These are phyloP conservation scores for Verruconis gallopava DNA, from an alignment of 2,329 filamentous ascomycete species.

Conservation along the genomic window DNA sequence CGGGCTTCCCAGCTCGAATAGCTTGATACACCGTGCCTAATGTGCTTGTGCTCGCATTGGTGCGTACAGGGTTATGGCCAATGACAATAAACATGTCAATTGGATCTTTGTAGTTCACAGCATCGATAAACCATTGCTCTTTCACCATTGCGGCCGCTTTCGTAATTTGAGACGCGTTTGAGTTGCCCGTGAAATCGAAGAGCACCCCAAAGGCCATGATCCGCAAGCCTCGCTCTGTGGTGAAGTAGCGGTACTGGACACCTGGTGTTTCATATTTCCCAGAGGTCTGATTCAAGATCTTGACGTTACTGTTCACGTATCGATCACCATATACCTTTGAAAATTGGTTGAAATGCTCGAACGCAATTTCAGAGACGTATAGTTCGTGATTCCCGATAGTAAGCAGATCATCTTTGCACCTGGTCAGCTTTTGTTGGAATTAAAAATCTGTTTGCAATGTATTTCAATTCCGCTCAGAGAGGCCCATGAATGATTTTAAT, in stretches of 20 bases:
- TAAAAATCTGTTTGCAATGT: too few species aligned
- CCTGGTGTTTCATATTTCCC: slow-evolving; percentile 34
- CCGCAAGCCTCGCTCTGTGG: slow-evolving; percentile 34
- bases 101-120: slow-evolving; percentile 39
- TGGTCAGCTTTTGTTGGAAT: too few species aligned
- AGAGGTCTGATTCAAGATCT: slow-evolving; percentile 33
- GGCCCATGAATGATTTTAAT: too few species aligned
- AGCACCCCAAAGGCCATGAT: slow-evolving; percentile 42
- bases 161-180: slow-evolving; percentile 48
- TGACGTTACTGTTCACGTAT: slow-evolving; percentile 42
- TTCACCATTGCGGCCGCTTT: slow-evolving; percentile 39
- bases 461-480: too few species aligned
- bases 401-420: slow-evolving; percentile 41
- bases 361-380: slow-evolving; percentile 48
- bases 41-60: slow-evolving; percentile 24
- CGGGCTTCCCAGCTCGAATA: slow-evolving; percentile 43
- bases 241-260: slow-evolving; percentile 36
- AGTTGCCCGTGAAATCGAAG: slow-evolving; percentile 42
- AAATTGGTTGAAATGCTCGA: slow-evolving; percentile 48
- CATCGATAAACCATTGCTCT: slow-evolving; percentile 47
- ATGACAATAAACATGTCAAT: slow-evolving; percentile 52
- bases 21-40: slow-evolving; percentile 41
- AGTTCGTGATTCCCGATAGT: slow-evolving; percentile 53
- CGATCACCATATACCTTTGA: slow-evolving; percentile 43
- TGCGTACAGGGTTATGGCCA: slow-evolving; percentile 48